phyloP scores from a whole-genome alignment of 371 early-diverging fungal species.

The Syncephalastrum monosporum region DNA sequence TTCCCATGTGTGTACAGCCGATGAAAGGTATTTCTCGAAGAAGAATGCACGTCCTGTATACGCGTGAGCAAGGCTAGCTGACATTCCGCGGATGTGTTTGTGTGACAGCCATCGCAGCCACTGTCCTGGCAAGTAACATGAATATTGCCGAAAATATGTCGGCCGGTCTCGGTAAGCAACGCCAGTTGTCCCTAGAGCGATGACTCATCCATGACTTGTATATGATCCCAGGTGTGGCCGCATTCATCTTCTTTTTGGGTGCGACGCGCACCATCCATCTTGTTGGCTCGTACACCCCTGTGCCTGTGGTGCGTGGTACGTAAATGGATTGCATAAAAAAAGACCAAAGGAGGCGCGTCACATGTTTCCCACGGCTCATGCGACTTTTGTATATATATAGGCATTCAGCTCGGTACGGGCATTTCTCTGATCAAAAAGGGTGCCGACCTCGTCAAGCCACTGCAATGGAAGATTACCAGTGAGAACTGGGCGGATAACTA shows the following conservation, averaged over 20 bases:
- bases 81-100: slow-evolving; percentile 8
- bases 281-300: slow-evolving; percentile 73
- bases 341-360: background rate
- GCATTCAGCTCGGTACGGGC: slow-evolving; percentile 86
- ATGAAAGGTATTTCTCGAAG: slow-evolving; percentile 68
- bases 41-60: background rate
- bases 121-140: slow-evolving; percentile 73
- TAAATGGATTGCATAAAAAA: background rate
- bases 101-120: slow-evolving; percentile 75
- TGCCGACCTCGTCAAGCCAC: slow-evolving; percentile 45
- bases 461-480: slow-evolving; percentile 30
- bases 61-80: background rate
- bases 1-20: slow-evolving; percentile 87
- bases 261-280: slow-evolving; percentile 70
- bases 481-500: slow-evolving; percentile 77
- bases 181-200: background rate
- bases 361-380: background rate
- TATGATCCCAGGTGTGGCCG: slow-evolving; percentile 55
- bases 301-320: slow-evolving; percentile 74
- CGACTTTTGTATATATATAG: slow-evolving; percentile 10
- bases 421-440: slow-evolving; percentile 76
- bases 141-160: slow-evolving; percentile 70
- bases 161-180: slow-evolving; percentile 59
- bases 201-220: background rate
- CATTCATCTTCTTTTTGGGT: slow-evolving; percentile 68